phyloP scores from a whole-genome alignment of 2,329 filamentous ascomycete species.

The Cyphellophora europaea region DNA sequence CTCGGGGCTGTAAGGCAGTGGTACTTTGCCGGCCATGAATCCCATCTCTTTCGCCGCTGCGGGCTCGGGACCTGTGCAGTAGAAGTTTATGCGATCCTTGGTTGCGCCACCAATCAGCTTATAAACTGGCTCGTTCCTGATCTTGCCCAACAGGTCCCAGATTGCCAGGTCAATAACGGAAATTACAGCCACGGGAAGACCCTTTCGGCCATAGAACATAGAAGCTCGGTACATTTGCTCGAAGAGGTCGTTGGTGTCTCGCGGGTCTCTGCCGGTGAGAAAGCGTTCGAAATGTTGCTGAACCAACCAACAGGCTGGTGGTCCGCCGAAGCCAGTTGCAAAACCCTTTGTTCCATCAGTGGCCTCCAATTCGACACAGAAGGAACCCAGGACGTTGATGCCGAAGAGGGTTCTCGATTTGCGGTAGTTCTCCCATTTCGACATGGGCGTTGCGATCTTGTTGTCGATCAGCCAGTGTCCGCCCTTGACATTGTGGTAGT shows the following conservation, averaged over 20 bases:
- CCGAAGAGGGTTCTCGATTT: constrained; percentile 85
- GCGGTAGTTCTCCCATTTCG: constrained; percentile 78
- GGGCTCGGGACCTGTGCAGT: constrained; percentile 87
- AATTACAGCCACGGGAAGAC: constrained; percentile 80
- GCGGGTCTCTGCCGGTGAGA: constrained; percentile 76
- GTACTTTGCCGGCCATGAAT: constrained; percentile 85
- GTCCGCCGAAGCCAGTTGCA: constrained; percentile 87
- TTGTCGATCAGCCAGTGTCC: constrained; percentile 76
- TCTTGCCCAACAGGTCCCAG: constrained; percentile 87
- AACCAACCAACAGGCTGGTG: constrained; percentile 87
- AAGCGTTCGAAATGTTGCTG: constrained; percentile 92
- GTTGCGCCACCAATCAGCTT: constrained; percentile 90
- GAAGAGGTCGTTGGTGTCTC: constrained; percentile 84
- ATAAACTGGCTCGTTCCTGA: constrained; percentile 88
- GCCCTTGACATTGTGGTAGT: constrained; percentile 71
- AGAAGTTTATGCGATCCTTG: constrained; percentile 67
- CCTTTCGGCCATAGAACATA: constrained; percentile 95
- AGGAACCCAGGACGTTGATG: constrained; percentile 89
- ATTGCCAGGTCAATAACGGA: constrained; percentile 88
- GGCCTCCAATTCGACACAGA: constrained; percentile 82
- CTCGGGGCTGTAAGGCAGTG: constrained; percentile 79
- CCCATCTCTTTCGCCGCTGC: constrained; percentile 72
- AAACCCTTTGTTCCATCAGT: constrained; percentile 88
- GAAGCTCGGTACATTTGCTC: constrained; percentile 94
- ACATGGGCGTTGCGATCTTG: constrained; percentile 87